Conservation (phyloP, 441 rosid species). For the Populus hybrid region DNA sequence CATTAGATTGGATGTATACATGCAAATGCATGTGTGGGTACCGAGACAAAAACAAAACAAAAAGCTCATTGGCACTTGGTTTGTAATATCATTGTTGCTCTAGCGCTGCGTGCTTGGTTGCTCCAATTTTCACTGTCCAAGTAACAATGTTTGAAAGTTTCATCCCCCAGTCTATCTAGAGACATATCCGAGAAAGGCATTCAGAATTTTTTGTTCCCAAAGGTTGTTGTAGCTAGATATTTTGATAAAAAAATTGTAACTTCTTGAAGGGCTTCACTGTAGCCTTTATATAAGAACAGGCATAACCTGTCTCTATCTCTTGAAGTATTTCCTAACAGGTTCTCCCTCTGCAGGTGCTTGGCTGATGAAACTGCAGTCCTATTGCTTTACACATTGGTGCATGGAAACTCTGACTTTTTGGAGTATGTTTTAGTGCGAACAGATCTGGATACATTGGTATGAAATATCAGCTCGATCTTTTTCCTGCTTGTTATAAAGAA, state of each 20-base stretch:
- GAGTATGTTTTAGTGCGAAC: constrained; percentile 97
- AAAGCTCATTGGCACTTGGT: background rate
- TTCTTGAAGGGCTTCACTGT: background rate
- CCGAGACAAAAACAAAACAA: background rate
- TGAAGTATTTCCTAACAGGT: constrained; percentile 19
- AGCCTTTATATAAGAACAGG: background rate
- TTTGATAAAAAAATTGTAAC: background rate
- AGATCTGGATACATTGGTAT: constrained; percentile 96
- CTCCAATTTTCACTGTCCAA: background rate
- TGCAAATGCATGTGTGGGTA: background rate
- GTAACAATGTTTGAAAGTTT: background rate
- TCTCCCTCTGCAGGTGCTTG: constrained; percentile 67
- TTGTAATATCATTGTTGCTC: background rate
- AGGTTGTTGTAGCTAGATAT: background rate
- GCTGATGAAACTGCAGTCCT: constrained; percentile 88
- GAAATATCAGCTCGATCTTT: constrained; percentile 18
- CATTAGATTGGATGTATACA: background rate
- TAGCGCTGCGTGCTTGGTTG: background rate
- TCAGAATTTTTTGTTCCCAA: background rate
- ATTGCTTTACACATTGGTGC: constrained; percentile 87
- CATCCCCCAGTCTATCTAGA: background rate
- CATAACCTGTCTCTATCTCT: constrained; percentile 9
- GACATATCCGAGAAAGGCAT: background rate
- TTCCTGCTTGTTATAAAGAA: background rate
- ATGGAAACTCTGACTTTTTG: constrained; percentile 93